Evolutionary conservation across 805 yeast genomes (phyloP).

Genomic region (Wickerhamomyces canadensis): DNA sequence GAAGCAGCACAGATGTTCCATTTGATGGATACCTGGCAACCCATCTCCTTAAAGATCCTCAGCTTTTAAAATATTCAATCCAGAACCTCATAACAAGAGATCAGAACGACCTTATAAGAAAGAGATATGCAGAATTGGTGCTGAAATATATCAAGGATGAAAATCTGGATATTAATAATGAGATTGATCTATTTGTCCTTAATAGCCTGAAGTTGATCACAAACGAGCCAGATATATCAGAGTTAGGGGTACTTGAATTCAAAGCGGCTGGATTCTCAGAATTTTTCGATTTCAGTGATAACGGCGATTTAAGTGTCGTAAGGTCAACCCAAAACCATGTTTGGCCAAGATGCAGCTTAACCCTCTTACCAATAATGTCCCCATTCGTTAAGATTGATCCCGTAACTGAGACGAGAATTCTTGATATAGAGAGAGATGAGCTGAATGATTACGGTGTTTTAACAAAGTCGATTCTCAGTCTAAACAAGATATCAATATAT

Average conservation of each 20-base stretch:
- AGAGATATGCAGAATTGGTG: slow-evolving; percentile 11
- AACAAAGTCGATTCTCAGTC: slow-evolving; percentile 12
- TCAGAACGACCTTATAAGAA: slow-evolving; percentile 12
- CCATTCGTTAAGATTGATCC: slow-evolving; percentile 14
- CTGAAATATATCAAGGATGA: slow-evolving; percentile 10
- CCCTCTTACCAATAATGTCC: slow-evolving; percentile 12
- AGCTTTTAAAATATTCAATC: slow-evolving; percentile 4
- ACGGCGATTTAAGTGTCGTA: slow-evolving; percentile 7
- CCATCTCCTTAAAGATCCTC: slow-evolving; percentile 2
- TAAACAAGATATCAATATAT: slow-evolving; percentile 13
- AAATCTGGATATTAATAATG: slow-evolving; percentile 4
- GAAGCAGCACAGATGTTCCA: slow-evolving; percentile 3
- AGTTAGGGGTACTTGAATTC: slow-evolving; percentile 4
- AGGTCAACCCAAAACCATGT: slow-evolving; percentile 11
- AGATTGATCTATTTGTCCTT: slow-evolving; percentile 13
- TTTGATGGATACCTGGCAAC: slow-evolving; percentile 11
- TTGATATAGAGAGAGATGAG: slow-evolving; percentile 15
- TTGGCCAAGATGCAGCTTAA: slow-evolving; percentile 23
- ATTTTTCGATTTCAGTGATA: slow-evolving; percentile 11
- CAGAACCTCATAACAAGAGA: slow-evolving; percentile 16
- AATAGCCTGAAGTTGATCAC: slow-evolving; percentile 5
- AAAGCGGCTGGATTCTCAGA: slow-evolving; percentile 14
- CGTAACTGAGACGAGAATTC: slow-evolving; percentile 16
- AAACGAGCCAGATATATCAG: too few species aligned
- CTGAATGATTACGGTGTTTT: slow-evolving; percentile 17